Conservation (phyloP, 257 asterid genomes). For the Asclepias syriaca region DNA sequence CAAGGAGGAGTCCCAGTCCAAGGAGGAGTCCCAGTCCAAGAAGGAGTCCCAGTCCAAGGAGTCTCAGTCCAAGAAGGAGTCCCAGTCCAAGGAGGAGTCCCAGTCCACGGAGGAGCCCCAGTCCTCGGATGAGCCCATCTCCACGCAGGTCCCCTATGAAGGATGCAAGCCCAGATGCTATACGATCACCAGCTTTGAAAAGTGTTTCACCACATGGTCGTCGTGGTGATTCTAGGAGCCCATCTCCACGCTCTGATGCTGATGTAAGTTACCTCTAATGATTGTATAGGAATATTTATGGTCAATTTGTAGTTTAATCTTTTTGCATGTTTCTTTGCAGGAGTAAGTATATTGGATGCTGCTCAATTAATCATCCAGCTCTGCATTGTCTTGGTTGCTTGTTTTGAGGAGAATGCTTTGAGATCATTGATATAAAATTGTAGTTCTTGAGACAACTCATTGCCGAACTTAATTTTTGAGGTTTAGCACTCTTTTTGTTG, state of each 20-base stretch:
- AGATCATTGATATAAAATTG: slow-evolving; percentile 30
- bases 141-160: slow-evolving; percentile 50
- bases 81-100: slow-evolving; percentile 67
- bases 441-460: slow-evolving; percentile 42
- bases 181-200: slow-evolving; percentile 49
- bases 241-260: slow-evolving; percentile 66
- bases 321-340: slow-evolving; percentile 8
- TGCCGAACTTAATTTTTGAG: slow-evolving; percentile 31
- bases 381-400: slow-evolving; percentile 15
- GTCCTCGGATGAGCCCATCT: slow-evolving; percentile 60
- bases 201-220: slow-evolving; percentile 73
- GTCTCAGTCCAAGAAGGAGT: slow-evolving; percentile 66
- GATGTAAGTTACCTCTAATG: slow-evolving; percentile 47
- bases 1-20: slow-evolving; percentile 61
- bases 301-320: neutral
- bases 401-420: slow-evolving; percentile 17
- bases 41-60: slow-evolving; percentile 10
- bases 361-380: neutral
- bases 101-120: slow-evolving; percentile 62
- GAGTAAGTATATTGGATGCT: slow-evolving; percentile 2
- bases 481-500: slow-evolving; percentile 39
- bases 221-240: slow-evolving; percentile 60
- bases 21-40: slow-evolving; percentile 52
- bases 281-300: neutral
- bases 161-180: slow-evolving; percentile 61